Evolutionary conservation across 2,329 filamentous ascomycete genomes (phyloP).

Genomic region (Zasmidium angulare): DNA sequence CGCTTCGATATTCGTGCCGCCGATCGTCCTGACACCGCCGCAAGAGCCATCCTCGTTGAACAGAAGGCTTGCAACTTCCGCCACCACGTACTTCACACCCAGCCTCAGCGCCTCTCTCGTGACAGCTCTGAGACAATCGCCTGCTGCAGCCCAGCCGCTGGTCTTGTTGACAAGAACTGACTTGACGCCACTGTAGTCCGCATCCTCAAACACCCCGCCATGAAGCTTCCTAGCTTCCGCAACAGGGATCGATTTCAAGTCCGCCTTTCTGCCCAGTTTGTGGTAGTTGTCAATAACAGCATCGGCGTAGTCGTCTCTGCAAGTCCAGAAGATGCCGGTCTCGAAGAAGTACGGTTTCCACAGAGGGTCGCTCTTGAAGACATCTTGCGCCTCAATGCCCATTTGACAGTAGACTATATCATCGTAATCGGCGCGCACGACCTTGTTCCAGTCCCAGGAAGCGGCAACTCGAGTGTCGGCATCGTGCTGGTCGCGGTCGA

Average conservation of each 20-base stretch:
- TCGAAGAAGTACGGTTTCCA: slow-evolving; percentile 55
- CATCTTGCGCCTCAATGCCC: slow-evolving; percentile 64
- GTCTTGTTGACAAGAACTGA: slow-evolving; percentile 61
- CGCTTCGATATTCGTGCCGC: slow-evolving; percentile 35
- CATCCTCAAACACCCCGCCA: slow-evolving; percentile 59
- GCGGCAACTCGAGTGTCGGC: slow-evolving; percentile 51
- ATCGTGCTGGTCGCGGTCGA: slow-evolving; percentile 39
- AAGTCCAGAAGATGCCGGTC: slow-evolving; percentile 53
- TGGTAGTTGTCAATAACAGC: slow-evolving; percentile 53
- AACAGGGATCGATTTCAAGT: slow-evolving; percentile 48
- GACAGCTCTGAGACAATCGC: slow-evolving; percentile 56
- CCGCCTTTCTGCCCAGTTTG: slow-evolving; percentile 48
- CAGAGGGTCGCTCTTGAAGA: slow-evolving; percentile 59
- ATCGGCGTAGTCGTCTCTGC: slow-evolving; percentile 47
- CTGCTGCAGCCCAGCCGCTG: slow-evolving; percentile 65
- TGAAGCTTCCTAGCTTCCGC: slow-evolving; percentile 57
- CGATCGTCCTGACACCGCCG: slow-evolving; percentile 41
- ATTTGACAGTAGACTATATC: slow-evolving; percentile 64
- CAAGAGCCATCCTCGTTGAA: slow-evolving; percentile 51
- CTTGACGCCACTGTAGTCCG: slow-evolving; percentile 59
- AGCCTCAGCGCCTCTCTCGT: slow-evolving; percentile 54
- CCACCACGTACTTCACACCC: slow-evolving; percentile 60
- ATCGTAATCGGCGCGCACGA: slow-evolving; percentile 68
- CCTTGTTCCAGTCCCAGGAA: slow-evolving; percentile 73
- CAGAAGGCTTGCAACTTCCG: slow-evolving; percentile 50